phyloP scores from a whole-genome alignment of 1,139 yeast genomes.

The Geotrichum fermentans region DNA sequence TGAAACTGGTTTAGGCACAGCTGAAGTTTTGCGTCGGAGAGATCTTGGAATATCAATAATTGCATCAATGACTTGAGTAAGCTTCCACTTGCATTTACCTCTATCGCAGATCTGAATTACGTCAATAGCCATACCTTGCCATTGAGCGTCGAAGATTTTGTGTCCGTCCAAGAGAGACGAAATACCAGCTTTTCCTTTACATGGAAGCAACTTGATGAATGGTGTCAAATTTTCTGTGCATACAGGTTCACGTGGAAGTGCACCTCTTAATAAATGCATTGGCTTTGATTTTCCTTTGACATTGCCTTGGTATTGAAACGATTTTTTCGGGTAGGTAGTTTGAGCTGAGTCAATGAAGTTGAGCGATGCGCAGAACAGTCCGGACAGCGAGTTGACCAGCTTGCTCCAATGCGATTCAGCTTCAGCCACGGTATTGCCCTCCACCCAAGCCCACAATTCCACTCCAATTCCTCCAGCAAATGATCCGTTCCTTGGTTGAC shows the following conservation, averaged over 20 bases:
- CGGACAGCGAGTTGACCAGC: slow-evolving; percentile 74
- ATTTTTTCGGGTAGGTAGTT: slow-evolving; percentile 64
- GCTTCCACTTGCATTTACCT: slow-evolving; percentile 45
- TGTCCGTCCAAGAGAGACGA: slow-evolving; percentile 90
- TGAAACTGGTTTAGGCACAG: slow-evolving; percentile 75
- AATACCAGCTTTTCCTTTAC: slow-evolving; percentile 88
- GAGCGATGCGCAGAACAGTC: slow-evolving; percentile 91
- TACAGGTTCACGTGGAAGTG: slow-evolving; percentile 90
- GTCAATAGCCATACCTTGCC: slow-evolving; percentile 94
- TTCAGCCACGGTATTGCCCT: slow-evolving; percentile 50
- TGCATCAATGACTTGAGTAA: slow-evolving; percentile 69
- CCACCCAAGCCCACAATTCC: slow-evolving; percentile 83
- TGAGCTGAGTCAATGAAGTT: slow-evolving; percentile 78
- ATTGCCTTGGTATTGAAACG: slow-evolving; percentile 37
- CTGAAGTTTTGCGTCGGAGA: slow-evolving; percentile 56
- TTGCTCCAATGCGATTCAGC: slow-evolving; percentile 67
- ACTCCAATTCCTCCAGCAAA: slow-evolving; percentile 93
- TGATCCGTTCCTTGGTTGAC: slow-evolving; percentile 65
- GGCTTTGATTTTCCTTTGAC: slow-evolving; percentile 21
- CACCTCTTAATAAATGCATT: slow-evolving; percentile 67
- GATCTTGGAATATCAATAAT: slow-evolving; percentile 70
- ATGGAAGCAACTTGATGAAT: slow-evolving; percentile 80
- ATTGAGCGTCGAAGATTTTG: slow-evolving; percentile 84
- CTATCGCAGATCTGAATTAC: slow-evolving; percentile 52
- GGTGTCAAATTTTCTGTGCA: slow-evolving; percentile 98